Conservation (phyloP, 2,329 filamentous ascomycete genomes). For the Fusarium transvaalense region DNA sequence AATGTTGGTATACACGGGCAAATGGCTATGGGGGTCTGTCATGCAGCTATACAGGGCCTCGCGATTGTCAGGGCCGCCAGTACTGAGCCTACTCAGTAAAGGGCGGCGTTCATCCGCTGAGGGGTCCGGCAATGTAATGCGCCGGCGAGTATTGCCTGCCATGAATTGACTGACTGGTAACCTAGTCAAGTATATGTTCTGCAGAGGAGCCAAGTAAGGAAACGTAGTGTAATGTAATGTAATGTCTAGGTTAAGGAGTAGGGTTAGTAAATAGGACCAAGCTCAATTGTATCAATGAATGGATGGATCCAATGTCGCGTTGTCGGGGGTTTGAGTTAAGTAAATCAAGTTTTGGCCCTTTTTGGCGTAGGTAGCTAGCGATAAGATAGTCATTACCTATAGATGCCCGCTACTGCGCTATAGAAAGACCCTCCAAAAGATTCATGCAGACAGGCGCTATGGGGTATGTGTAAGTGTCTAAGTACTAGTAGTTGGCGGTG, state of each 20-base stretch:
- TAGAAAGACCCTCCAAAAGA: slow-evolving; percentile 3
- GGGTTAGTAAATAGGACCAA: background rate
- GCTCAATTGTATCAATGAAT: background rate
- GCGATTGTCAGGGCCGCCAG: slow-evolving; percentile 45
- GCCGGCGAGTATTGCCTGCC: slow-evolving; percentile 46
- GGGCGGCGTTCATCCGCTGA: slow-evolving; percentile 52
- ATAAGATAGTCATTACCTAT: slow-evolving; percentile 20
- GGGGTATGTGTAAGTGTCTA: slow-evolving; percentile 2
- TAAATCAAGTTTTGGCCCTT: slow-evolving; percentile 34
- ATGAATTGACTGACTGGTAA: slow-evolving; percentile 34
- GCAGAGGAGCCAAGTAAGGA: background rate
- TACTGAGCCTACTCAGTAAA: slow-evolving; percentile 52
- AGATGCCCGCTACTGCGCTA: background rate
- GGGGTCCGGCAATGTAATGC: slow-evolving; percentile 50
- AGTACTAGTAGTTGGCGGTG: background rate
- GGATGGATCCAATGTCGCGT: slow-evolving; percentile 10
- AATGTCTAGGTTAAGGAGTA: slow-evolving; percentile 5
- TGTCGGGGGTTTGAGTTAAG: slow-evolving; percentile 18
- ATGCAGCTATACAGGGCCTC: slow-evolving; percentile 64
- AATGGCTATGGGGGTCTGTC: slow-evolving; percentile 69
- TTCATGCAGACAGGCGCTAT: slow-evolving; percentile 7
- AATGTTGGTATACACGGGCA: slow-evolving; percentile 83
- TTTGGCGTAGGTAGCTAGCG: slow-evolving; percentile 29
- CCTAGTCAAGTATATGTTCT: background rate
- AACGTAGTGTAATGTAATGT: background rate